These are phyloP conservation scores for Sugiyamaella novakii DNA, from an alignment of 1,139 yeast species.

Conservation along the genomic window DNA sequence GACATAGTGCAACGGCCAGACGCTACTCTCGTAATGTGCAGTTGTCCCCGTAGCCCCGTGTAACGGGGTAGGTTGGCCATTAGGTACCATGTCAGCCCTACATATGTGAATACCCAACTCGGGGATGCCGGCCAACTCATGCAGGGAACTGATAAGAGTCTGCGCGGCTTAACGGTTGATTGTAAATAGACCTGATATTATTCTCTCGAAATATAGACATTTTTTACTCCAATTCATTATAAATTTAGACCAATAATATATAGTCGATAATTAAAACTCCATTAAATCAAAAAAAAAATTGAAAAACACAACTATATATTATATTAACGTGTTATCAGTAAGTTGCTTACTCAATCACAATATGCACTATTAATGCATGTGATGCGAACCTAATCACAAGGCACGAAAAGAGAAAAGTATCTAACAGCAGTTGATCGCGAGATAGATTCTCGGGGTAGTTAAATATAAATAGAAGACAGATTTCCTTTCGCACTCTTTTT, in stretches of 20 bases:
- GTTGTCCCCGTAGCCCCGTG: constrained; percentile 12
- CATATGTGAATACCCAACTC: constrained; percentile 2
- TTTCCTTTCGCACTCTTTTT: neutral
- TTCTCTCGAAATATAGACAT: neutral
- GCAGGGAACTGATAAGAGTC: constrained; percentile 14
- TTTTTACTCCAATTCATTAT: neutral
- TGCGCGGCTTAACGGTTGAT: constrained; percentile 13
- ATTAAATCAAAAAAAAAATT: neutral
- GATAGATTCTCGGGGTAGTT: neutral
- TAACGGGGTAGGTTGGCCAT: constrained; percentile 7
- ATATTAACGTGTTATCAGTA: neutral
- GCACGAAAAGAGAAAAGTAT: neutral
- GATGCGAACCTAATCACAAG: neutral
- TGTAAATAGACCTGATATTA: neutral
- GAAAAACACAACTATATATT: neutral
- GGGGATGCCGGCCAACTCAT: constrained; percentile 16
- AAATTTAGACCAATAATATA: no score
- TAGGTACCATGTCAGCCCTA: constrained; percentile 11
- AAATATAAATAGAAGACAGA: neutral
- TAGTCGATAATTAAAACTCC: neutral
- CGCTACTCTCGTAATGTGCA: no score
- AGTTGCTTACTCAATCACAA: neutral
- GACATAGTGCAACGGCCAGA: no score
- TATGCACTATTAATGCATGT: constrained; percentile 5
- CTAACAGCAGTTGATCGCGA: constrained; percentile 8